phyloP scores from a whole-genome alignment of 495 filamentous ascomycete species.

The Hypoxylon cercidicola region DNA sequence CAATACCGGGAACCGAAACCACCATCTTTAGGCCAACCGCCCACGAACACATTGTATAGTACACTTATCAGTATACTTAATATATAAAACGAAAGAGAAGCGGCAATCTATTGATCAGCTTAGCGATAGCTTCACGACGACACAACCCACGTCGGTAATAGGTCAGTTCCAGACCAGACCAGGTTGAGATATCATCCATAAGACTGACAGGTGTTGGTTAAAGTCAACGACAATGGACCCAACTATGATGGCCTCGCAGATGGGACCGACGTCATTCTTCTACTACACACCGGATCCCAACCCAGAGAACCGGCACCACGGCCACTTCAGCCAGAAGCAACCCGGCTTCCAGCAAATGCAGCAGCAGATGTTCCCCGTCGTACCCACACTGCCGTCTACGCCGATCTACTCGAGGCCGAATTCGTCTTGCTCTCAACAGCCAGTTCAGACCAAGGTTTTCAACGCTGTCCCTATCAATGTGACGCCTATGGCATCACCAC shows the following conservation, averaged over 20 bases:
- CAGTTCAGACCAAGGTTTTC: conserved; percentile 72
- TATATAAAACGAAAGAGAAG: conserved; percentile 50
- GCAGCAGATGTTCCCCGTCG: conserved; percentile 61
- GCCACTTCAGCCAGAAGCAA: conserved; percentile 84
- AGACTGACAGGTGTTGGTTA: conserved; percentile 36
- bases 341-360: conserved; percentile 63
- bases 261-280: conserved; percentile 86
- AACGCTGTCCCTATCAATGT: conserved; percentile 65
- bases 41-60: conserved; percentile 54
- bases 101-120: conserved; percentile 27
- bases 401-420: conserved; percentile 81
- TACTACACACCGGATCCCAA: conserved; percentile 87
- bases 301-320: conserved; percentile 79
- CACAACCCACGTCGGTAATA: conserved; percentile 31
- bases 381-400: conserved; percentile 67
- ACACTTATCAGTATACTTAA: conserved; percentile 57
- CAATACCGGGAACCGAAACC: conserved; percentile 52
- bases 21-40: conserved; percentile 62
- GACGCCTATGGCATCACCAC: conserved; percentile 83
- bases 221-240: conserved; percentile 52
- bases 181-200: conserved; percentile 1
- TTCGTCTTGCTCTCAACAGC: conserved; percentile 67
- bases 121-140: conserved; percentile 11
- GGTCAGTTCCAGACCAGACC: conserved; percentile 21
- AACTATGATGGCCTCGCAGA: conserved; percentile 63